phyloP scores from a whole-genome alignment of 177 flowering plant species.

The Vitis hybrid region DNA sequence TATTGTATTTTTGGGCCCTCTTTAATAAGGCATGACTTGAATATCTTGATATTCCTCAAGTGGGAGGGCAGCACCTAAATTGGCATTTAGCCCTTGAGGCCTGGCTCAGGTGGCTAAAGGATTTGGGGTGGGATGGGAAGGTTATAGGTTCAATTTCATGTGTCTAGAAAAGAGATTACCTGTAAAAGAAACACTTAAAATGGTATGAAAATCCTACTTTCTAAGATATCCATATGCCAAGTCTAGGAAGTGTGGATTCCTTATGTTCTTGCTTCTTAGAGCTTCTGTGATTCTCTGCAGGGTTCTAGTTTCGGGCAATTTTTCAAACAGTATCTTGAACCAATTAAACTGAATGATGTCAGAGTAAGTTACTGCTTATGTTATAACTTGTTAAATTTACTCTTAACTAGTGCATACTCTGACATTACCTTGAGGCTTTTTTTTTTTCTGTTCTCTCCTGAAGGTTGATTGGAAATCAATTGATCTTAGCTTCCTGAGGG shows the following conservation, averaged over 20 bases:
- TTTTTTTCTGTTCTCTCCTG: background rate
- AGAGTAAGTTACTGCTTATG: constrained; percentile 22
- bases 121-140: no score
- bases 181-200: no score
- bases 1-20: background rate
- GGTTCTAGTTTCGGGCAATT: constrained; percentile 99
- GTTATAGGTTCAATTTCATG: no score
- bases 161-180: no score
- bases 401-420: background rate
- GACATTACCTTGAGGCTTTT: background rate
- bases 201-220: no score
- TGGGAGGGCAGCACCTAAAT: background rate
- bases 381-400: background rate
- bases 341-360: constrained; percentile 86
- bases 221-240: no score
- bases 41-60: background rate
- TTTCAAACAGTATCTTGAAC: constrained; percentile 86
- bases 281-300: constrained; percentile 35
- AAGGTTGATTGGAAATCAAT: constrained; percentile 91
- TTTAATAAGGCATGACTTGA: background rate
- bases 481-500: constrained; percentile 81
- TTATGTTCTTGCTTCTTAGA: background rate
- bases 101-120: no score
- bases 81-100: no score
- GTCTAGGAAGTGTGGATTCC: background rate